phyloP scores from a whole-genome alignment of 768 basidiomycete genomes.

The Agaricus sinodeliciosus region DNA sequence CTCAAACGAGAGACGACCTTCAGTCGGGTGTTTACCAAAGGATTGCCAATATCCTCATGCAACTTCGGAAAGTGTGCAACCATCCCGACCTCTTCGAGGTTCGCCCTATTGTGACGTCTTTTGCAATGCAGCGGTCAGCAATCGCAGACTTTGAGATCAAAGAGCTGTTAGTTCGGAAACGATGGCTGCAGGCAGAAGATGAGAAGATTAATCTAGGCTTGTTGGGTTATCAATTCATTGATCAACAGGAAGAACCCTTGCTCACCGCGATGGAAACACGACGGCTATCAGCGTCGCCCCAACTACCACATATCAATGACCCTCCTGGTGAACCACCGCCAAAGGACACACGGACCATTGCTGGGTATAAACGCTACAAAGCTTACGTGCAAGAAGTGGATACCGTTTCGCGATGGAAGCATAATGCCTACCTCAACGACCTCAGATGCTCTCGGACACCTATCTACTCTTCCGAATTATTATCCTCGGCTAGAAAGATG shows the following conservation, averaged over 20 bases:
- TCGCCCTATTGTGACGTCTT: constrained; percentile 75
- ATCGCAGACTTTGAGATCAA: constrained; percentile 80
- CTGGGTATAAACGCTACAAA: constrained; percentile 57
- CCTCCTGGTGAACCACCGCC: constrained; percentile 60
- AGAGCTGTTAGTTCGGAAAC: constrained; percentile 78
- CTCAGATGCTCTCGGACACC: constrained; percentile 53
- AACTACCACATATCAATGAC: constrained; percentile 46
- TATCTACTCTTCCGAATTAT: constrained; percentile 39
- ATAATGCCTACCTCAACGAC: constrained; percentile 68
- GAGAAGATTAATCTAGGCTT: constrained; percentile 55
- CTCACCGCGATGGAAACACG: constrained; percentile 48
- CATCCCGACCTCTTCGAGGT: constrained; percentile 92
- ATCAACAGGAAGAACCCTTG: constrained; percentile 45
- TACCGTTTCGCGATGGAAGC: constrained; percentile 55
- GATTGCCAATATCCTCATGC: constrained; percentile 95
- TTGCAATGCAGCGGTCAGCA: constrained; percentile 68
- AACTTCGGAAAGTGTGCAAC: constrained; percentile 93
- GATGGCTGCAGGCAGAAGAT: constrained; percentile 49
- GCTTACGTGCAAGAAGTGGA: constrained; percentile 43
- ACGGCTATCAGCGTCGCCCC: constrained; percentile 51
- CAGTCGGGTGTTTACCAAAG: constrained; percentile 83
- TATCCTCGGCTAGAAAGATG: constrained; percentile 33
- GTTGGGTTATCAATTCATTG: constrained; percentile 58
- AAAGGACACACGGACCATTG: constrained; percentile 67
- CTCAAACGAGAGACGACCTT: constrained; percentile 76